Conservation (phyloP, 768 basidiomycete genomes). For the Phaeotremella fagi region DNA sequence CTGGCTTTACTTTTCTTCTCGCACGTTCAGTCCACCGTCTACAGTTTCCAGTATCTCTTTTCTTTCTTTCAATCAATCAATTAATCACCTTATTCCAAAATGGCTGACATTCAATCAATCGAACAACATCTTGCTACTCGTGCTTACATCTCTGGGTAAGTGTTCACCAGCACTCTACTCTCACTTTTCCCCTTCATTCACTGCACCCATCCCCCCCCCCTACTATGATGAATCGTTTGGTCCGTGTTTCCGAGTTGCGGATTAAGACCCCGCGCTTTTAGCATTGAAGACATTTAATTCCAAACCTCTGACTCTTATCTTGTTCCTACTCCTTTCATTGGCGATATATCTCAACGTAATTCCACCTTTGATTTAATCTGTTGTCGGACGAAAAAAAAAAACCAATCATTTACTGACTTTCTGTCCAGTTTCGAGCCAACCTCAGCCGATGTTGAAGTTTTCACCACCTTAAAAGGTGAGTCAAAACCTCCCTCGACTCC, state of each 20-base stretch:
- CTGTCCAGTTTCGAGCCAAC: conserved; percentile 34
- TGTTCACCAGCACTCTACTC: too few relatives aligned
- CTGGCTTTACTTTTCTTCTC: too few relatives aligned
- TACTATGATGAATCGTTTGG: conserved; percentile 49
- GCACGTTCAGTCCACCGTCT: background rate
- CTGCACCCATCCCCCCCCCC: background rate
- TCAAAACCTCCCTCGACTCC: conserved; percentile 1
- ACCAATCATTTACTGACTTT: conserved; percentile 6
- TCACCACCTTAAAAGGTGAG: conserved; percentile 27
- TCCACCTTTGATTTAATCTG: background rate
- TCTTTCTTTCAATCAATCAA: conserved; percentile 6
- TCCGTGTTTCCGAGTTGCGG: conserved; percentile 51
- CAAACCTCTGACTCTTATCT: conserved; percentile 47
- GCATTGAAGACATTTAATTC: conserved; percentile 46
- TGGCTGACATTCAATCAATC: conserved; percentile 55
- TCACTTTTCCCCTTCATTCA: background rate
- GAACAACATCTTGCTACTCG: conserved; percentile 75
- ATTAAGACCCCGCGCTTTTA: conserved; percentile 48
- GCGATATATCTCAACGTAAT: too few relatives aligned
- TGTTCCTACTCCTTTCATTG: too few relatives aligned
- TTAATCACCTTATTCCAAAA: conserved; percentile 17
- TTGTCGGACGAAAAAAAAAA: background rate
- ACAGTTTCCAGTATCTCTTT: background rate
- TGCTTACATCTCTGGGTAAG: conserved; percentile 48
- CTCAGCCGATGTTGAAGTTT: conserved; percentile 44